A percentile compares a stretch with the other conserved stretches of the same genome.
Evolutionary conservation across 495 filamentous ascomycete genomes (phyloP).

Genomic region (Penicillium subrubescens): DNA sequence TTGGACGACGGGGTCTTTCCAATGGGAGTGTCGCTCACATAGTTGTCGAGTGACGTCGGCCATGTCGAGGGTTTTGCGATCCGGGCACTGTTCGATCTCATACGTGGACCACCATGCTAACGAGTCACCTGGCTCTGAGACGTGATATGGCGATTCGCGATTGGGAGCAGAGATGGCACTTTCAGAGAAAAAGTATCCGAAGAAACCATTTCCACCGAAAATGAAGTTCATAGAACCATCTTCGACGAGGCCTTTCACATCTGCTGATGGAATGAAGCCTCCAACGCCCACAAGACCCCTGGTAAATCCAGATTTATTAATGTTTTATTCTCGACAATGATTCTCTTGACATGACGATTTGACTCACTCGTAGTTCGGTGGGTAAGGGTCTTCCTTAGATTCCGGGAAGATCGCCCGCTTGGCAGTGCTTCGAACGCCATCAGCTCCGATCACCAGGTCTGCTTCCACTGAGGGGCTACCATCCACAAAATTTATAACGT

Average conservation of each 20-base stretch:
- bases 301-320: not conserved
- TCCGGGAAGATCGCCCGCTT: conserved; percentile 49
- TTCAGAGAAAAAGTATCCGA: conserved; percentile 53
- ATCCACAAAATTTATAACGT: conserved; percentile 35
- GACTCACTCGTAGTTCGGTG: conserved; percentile 46
- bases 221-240: conserved; percentile 54
- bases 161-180: conserved; percentile 20
- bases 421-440: conserved; percentile 57
- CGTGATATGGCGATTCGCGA: conserved; percentile 30
- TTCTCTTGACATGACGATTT: not conserved
- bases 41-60: conserved; percentile 44
- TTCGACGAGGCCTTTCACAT: conserved; percentile 27
- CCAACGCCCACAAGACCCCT: conserved; percentile 57
- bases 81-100: conserved; percentile 37
- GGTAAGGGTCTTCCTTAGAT: conserved; percentile 32
- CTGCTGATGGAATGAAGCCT: conserved; percentile 47
- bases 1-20: conserved; percentile 54
- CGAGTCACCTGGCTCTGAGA: conserved; percentile 37
- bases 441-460: conserved; percentile 62
- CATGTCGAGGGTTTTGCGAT: conserved; percentile 39
- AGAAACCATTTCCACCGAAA: conserved; percentile 58
- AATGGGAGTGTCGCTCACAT: conserved; percentile 45
- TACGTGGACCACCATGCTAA: conserved; percentile 56
- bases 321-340: not conserved
- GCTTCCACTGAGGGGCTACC: conserved; percentile 37